Percentiles rank a stretch among this genome's conserved stretches.
phyloP scores from a whole-genome alignment of 768 basidiomycete genomes.

The Clitopilus hobsonii region DNA sequence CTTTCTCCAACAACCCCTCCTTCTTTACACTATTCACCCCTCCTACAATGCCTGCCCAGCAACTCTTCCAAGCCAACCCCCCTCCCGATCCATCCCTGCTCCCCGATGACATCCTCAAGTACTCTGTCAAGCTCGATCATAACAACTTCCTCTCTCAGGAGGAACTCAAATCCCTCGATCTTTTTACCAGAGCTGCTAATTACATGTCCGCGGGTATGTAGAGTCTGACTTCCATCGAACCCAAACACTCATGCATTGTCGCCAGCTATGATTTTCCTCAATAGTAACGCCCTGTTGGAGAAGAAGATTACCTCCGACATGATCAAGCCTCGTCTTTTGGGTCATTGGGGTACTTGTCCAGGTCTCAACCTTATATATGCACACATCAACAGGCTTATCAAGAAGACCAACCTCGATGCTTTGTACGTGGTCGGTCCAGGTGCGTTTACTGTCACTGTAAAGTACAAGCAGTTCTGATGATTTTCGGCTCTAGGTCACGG shows the following conservation, averaged over 20 bases:
- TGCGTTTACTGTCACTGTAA: constrained; percentile 13
- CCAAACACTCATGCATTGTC: neutral
- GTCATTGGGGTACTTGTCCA: constrained; percentile 84
- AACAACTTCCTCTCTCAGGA: constrained; percentile 40
- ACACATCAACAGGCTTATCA: constrained; percentile 63
- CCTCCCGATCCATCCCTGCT: constrained; percentile 66
- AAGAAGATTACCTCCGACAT: constrained; percentile 54
- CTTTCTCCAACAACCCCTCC: neutral
- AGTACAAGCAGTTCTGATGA: neutral
- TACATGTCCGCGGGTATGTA: constrained; percentile 68
- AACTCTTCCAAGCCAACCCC: constrained; percentile 57
- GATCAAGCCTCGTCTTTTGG: constrained; percentile 78
- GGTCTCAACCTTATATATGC: constrained; percentile 71
- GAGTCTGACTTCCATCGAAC: neutral
- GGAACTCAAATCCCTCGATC: constrained; percentile 46
- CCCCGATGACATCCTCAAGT: constrained; percentile 50
- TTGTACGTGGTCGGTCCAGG: constrained; percentile 82
- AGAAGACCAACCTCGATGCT: constrained; percentile 53
- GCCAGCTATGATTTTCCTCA: constrained; percentile 82
- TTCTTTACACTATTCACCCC: neutral
- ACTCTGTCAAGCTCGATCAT: constrained; percentile 42
- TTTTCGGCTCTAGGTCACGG: constrained; percentile 54
- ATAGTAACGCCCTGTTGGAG: constrained; percentile 64
- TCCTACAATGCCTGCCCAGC: constrained; percentile 52
- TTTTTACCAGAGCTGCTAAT: constrained; percentile 59